A percentile compares a stretch with the other conserved stretches of the same genome.
phyloP scores from a whole-genome alignment of 257 asterid genomes.

The Solanum okadae region DNA sequence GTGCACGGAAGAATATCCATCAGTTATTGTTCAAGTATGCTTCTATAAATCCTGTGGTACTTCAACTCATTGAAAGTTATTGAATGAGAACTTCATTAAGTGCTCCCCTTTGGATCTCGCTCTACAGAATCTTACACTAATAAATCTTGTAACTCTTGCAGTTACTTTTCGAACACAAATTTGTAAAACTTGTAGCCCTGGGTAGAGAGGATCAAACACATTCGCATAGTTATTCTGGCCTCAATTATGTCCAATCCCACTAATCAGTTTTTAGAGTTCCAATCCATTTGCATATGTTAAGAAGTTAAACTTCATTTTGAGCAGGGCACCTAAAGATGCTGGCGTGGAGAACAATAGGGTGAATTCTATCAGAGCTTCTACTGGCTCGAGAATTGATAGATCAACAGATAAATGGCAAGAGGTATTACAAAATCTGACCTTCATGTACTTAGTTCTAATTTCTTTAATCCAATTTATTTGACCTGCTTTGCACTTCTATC shows the following conservation, averaged over 20 bases:
- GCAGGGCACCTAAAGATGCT: constrained; percentile 40
- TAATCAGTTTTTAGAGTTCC: not conserved
- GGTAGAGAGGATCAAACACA: not conserved
- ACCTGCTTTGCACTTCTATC: not conserved
- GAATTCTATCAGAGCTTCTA: constrained; percentile 19
- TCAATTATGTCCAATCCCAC: not conserved
- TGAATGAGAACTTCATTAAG: no score
- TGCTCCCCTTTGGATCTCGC: not conserved
- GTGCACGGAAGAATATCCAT: not conserved
- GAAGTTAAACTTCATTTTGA: not conserved
- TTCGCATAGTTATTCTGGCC: not conserved
- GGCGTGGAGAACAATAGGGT: constrained; percentile 19
- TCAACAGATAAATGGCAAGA: constrained; percentile 57
- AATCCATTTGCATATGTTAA: not conserved
- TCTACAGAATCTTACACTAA: not conserved
- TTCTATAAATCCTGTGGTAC: not conserved
- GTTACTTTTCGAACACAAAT: not conserved
- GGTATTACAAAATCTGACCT: constrained; percentile 23
- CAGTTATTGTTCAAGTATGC: not conserved
- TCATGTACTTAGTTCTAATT: not conserved
- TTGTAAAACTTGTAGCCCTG: not conserved
- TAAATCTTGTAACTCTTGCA: not conserved
- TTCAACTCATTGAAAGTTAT: not conserved
- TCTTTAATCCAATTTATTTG: not conserved
- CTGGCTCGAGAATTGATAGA: constrained; percentile 40